These are phyloP conservation scores for Orbilia brochopaga DNA, from an alignment of 2,329 filamentous ascomycete species.

Conservation along the genomic window DNA sequence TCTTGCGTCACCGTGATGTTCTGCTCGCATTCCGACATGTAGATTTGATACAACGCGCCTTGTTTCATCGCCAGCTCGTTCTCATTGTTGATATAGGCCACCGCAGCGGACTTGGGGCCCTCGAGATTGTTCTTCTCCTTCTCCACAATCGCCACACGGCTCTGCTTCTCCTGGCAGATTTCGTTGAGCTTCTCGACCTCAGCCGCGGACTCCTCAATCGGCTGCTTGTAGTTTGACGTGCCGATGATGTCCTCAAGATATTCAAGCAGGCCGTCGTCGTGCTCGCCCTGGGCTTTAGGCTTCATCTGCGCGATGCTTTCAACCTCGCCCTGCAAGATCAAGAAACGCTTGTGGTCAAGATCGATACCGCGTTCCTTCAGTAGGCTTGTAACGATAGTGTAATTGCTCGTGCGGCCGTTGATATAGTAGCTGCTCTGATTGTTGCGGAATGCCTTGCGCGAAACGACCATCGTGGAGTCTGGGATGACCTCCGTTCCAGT, in stretches of 20 bases:
- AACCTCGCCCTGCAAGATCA: constrained; percentile 96
- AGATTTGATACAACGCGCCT: constrained; percentile 89
- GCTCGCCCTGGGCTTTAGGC: constrained; percentile 89
- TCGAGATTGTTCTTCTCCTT: constrained; percentile 93
- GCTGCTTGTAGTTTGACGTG: constrained; percentile 96
- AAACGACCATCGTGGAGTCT: constrained; percentile 83
- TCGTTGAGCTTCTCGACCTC: constrained; percentile 94
- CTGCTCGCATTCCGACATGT: constrained; percentile 83
- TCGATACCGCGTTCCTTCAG: constrained; percentile 89
- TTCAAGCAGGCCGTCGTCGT: constrained; percentile 93
- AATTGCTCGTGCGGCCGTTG: constrained; percentile 85
- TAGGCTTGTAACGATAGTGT: constrained; percentile 86
- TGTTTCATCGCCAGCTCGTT: constrained; percentile 91
- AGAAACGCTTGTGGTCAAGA: constrained; percentile 95
- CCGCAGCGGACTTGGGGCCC: constrained; percentile 93
- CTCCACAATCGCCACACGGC: constrained; percentile 93
- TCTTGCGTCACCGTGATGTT: constrained; percentile 89
- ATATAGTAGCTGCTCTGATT: constrained; percentile 99
- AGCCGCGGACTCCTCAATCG: constrained; percentile 89
- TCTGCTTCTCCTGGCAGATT: constrained; percentile 91
- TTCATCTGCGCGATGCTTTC: constrained; percentile 99
- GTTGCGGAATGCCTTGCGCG: constrained; percentile 93
- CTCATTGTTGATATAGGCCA: constrained; percentile 87
- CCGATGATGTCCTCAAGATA: constrained; percentile 99
- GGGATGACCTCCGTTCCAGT: constrained; percentile 70